These are phyloP conservation scores for Stachybotrys echinatus DNA, from an alignment of 2,329 filamentous ascomycete genomes.

Conservation along the genomic window DNA sequence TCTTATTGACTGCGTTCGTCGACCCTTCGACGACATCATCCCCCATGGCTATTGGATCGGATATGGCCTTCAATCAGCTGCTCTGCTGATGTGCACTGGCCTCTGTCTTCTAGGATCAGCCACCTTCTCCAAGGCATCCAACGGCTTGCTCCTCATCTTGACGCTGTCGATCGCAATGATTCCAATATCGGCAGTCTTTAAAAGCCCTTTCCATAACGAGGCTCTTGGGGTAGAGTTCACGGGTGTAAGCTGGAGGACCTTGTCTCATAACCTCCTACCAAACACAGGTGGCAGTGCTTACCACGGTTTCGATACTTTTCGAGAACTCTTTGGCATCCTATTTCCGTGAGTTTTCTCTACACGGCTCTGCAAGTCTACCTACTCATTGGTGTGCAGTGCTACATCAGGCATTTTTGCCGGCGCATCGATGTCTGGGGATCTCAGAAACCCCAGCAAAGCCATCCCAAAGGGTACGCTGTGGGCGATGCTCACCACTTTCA, in stretches of 20 bases:
- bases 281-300: slow-evolving; percentile 59
- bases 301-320: slow-evolving; percentile 63
- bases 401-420: slow-evolving; percentile 60
- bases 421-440: slow-evolving; percentile 85
- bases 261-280: slow-evolving; percentile 70
- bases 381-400: slow-evolving; percentile 23
- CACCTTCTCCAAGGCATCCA: slow-evolving; percentile 76
- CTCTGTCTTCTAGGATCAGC: slow-evolving; percentile 77
- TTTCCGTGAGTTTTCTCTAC: slow-evolving; percentile 50
- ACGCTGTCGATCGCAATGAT: slow-evolving; percentile 74
- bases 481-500: slow-evolving; percentile 70
- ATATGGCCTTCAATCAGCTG: slow-evolving; percentile 69
- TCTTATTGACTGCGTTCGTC: slow-evolving; percentile 73
- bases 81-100: slow-evolving; percentile 65
- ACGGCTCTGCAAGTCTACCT: not conserved
- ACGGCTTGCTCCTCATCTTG: slow-evolving; percentile 66
- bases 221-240: slow-evolving; percentile 68
- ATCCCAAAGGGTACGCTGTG: slow-evolving; percentile 82
- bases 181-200: slow-evolving; percentile 68
- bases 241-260: slow-evolving; percentile 64
- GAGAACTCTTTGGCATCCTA: slow-evolving; percentile 79
- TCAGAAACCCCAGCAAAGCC: slow-evolving; percentile 75
- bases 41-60: slow-evolving; percentile 70
- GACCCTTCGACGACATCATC: slow-evolving; percentile 66
- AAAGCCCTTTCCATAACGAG: slow-evolving; percentile 60